phyloP scores from a whole-genome alignment of 129 eudicot species.

The Flaveria linearis region DNA sequence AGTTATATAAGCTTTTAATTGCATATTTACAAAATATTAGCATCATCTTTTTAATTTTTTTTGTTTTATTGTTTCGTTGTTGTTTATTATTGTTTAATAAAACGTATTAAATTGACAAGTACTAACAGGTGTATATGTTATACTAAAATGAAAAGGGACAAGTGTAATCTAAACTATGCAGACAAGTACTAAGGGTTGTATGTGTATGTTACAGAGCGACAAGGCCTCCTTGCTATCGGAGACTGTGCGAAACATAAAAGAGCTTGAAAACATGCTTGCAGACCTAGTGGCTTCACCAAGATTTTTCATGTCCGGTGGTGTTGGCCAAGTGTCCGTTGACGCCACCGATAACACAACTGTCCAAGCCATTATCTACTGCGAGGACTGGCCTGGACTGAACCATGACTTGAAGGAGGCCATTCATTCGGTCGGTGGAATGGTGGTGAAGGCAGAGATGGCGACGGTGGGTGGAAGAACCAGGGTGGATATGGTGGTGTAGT shows the following conservation, averaged over 20 bases:
- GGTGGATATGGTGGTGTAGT: constrained; percentile 42
- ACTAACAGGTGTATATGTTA: too few relatives aligned
- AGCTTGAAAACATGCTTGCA: constrained; percentile 40
- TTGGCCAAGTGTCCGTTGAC: constrained; percentile 27
- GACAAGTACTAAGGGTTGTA: too few relatives aligned
- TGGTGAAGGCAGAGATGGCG: constrained; percentile 50
- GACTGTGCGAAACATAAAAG: constrained; percentile 45
- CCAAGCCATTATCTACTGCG: constrained; percentile 50
- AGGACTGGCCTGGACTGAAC: constrained; percentile 47
- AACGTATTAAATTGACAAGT: too few relatives aligned
- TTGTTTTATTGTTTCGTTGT: too few relatives aligned
- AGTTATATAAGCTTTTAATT: too few relatives aligned
- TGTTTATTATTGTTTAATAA: too few relatives aligned
- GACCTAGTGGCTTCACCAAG: neutral
- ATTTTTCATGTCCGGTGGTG: constrained; percentile 44
- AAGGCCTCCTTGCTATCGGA: constrained; percentile 59
- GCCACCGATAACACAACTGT: constrained; percentile 13
- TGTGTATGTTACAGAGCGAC: constrained; percentile 36
- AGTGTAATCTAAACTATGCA: too few relatives aligned
- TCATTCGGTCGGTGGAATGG: constrained; percentile 37
- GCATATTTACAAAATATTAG: too few relatives aligned
- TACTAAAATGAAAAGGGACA: too few relatives aligned
- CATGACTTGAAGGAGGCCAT: constrained; percentile 45
- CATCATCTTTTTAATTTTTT: too few relatives aligned
- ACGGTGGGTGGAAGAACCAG: constrained; percentile 57